These are phyloP conservation scores for Astrothelium macrocarpum DNA, from an alignment of 495 filamentous ascomycete species.

Conservation along the genomic window DNA sequence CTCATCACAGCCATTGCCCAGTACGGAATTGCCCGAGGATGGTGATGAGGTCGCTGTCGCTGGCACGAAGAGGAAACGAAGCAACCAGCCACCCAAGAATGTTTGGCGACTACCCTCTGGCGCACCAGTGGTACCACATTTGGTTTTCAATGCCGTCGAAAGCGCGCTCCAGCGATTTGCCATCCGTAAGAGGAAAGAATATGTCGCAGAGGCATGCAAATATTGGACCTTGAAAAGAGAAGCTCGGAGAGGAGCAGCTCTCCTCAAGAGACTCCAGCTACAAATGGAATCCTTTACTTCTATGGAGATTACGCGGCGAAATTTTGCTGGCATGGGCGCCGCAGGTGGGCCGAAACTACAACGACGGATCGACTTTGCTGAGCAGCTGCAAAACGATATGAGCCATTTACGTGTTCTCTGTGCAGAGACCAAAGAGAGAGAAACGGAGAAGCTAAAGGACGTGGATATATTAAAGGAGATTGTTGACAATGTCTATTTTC, in stretches of 20 bases:
- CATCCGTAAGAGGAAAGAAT: slow-evolving; percentile 80
- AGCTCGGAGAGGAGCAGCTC: slow-evolving; percentile 76
- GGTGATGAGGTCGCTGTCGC: slow-evolving; percentile 50
- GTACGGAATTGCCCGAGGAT: slow-evolving; percentile 46
- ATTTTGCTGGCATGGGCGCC: slow-evolving; percentile 85
- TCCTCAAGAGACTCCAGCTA: slow-evolving; percentile 84
- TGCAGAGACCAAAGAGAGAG: slow-evolving; percentile 58
- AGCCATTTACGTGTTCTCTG: slow-evolving; percentile 60
- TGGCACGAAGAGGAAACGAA: slow-evolving; percentile 67
- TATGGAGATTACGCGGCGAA: slow-evolving; percentile 88
- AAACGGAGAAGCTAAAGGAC: slow-evolving; percentile 62
- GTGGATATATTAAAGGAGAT: slow-evolving; percentile 64
- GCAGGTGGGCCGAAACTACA: slow-evolving; percentile 67
- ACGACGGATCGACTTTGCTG: slow-evolving; percentile 79
- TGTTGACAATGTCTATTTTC: slow-evolving; percentile 84
- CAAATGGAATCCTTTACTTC: slow-evolving; percentile 93
- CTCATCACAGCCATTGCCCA: slow-evolving; percentile 43
- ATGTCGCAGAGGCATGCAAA: slow-evolving; percentile 80
- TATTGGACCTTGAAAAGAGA: slow-evolving; percentile 98
- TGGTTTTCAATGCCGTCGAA: slow-evolving; percentile 71
- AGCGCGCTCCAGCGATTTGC: slow-evolving; percentile 68
- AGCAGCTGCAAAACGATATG: slow-evolving; percentile 63
- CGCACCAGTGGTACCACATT: slow-evolving; percentile 83
- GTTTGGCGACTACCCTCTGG: slow-evolving; percentile 94
- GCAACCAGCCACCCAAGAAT: slow-evolving; percentile 49